phyloP scores from a whole-genome alignment of 1,139 yeast genomes.

The Suhomyces bolitotheri region DNA sequence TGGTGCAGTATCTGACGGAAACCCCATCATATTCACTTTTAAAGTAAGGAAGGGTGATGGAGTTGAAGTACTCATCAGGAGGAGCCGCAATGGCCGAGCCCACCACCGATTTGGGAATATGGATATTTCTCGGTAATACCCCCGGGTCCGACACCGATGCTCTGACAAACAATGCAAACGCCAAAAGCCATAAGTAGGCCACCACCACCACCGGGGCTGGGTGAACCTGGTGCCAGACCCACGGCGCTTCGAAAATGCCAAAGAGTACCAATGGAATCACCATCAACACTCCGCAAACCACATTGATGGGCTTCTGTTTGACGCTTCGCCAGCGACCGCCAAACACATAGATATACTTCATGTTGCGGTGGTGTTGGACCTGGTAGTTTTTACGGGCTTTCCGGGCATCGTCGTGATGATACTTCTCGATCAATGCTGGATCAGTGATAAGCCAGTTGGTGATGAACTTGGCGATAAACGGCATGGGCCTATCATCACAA shows the following conservation, averaged over 20 bases:
- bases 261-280: conserved; percentile 52
- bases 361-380: conserved; percentile 30
- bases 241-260: conserved; percentile 46
- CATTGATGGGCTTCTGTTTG: conserved; percentile 36
- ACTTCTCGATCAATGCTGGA: conserved; percentile 27
- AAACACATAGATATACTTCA: conserved; percentile 47
- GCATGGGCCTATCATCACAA: conserved; percentile 6
- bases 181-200: conserved; percentile 56
- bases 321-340: conserved; percentile 64
- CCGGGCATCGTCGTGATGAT: conserved; percentile 4
- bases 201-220: conserved; percentile 62
- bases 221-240: conserved; percentile 58
- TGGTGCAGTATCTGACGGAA: conserved; percentile 45
- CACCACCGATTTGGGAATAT: conserved; percentile 36
- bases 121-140: conserved; percentile 65
- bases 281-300: conserved; percentile 34
- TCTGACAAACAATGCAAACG: conserved; percentile 48
- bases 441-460: conserved; percentile 49
- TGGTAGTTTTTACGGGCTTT: conserved; percentile 33
- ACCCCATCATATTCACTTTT: conserved; percentile 30
- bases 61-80: conserved; percentile 66
- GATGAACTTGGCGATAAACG: conserved; percentile 25
- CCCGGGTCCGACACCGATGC: conserved; percentile 74
- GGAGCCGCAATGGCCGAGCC: conserved; percentile 26
- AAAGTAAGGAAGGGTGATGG: conserved; percentile 54